Percentiles rank a stretch among this genome's conserved stretches.
Conservation (phyloP, 441 rosid species). For the Jatropha podagrica region DNA sequence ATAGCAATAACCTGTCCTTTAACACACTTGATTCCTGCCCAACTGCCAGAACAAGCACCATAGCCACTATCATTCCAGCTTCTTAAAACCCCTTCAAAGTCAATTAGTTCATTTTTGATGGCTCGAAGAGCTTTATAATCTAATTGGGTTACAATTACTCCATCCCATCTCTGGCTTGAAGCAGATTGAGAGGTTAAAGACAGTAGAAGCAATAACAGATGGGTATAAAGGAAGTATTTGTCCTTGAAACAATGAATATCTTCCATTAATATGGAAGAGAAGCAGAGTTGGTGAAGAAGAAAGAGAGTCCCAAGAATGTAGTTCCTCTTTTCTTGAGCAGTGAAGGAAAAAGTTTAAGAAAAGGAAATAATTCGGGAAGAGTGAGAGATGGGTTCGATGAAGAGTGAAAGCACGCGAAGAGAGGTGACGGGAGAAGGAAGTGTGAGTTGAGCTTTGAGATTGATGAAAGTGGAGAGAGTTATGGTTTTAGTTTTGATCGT, state of each 20-base stretch:
- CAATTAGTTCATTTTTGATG: slow-evolving; percentile 57
- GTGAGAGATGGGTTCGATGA: slow-evolving; percentile 13
- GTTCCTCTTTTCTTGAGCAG: neutral
- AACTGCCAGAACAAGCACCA: slow-evolving; percentile 81
- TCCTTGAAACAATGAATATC: slow-evolving; percentile 15
- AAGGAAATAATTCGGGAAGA: neutral
- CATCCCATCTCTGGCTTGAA: slow-evolving; percentile 64
- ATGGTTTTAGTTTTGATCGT: slow-evolving; percentile 12
- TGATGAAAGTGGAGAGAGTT: neutral
- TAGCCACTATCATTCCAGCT: slow-evolving; percentile 81
- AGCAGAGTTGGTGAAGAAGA: slow-evolving; percentile 5
- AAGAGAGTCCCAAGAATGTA: neutral
- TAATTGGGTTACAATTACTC: slow-evolving; percentile 60
- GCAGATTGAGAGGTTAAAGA: slow-evolving; percentile 24
- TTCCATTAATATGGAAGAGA: slow-evolving; percentile 37
- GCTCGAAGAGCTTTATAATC: slow-evolving; percentile 74
- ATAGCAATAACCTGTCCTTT: slow-evolving; percentile 74
- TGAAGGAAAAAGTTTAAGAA: neutral
- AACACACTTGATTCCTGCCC: slow-evolving; percentile 91
- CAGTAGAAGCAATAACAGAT: slow-evolving; percentile 30
- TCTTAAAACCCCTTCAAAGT: slow-evolving; percentile 59
- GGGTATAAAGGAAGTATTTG: slow-evolving; percentile 22
- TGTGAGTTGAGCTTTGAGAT: neutral
- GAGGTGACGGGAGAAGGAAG: slow-evolving; percentile 21
- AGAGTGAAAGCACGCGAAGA: neutral